phyloP scores from a whole-genome alignment of 2,329 filamentous ascomycete genomes.

The Phyllosticta citrichinensis region DNA sequence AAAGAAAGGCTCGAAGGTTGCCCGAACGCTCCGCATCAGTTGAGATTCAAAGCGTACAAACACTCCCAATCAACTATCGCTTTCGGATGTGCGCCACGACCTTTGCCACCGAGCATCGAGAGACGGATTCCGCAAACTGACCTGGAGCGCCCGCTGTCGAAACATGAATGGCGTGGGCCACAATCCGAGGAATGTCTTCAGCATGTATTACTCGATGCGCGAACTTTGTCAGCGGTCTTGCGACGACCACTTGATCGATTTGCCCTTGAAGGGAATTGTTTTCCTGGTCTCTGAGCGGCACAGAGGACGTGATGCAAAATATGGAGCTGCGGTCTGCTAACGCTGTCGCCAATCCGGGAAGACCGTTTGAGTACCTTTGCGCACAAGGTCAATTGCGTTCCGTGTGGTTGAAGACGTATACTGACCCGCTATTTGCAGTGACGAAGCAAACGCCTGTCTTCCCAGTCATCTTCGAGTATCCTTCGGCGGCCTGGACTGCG shows the following conservation, averaged over 20 bases:
- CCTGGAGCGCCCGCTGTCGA: constrained; percentile 30
- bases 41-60: no score
- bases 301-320: constrained; percentile 36
- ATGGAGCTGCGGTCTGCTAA: constrained; percentile 36
- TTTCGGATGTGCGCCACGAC: no score
- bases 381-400: background rate
- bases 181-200: constrained; percentile 36
- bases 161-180: constrained; percentile 32
- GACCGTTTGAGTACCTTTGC: constrained; percentile 34
- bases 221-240: constrained; percentile 37
- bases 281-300: constrained; percentile 36
- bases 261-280: constrained; percentile 39
- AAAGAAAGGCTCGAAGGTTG: no score
- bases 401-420: background rate
- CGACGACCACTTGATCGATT: constrained; percentile 37
- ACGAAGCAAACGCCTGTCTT: constrained; percentile 38
- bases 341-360: constrained; percentile 38
- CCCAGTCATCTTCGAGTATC: constrained; percentile 35
- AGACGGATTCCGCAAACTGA: constrained; percentile 9
- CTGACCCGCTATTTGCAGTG: constrained; percentile 39
- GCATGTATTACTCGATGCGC: constrained; percentile 35
- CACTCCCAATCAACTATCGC: no score
- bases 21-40: no score
- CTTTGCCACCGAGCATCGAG: no score
- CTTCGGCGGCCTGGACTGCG: constrained; percentile 39